Evolutionary conservation across 2,329 filamentous ascomycete genomes (phyloP), one percentile per base, ranked within the genome.

Genomic region (Clarireedia sp.): DNA sequence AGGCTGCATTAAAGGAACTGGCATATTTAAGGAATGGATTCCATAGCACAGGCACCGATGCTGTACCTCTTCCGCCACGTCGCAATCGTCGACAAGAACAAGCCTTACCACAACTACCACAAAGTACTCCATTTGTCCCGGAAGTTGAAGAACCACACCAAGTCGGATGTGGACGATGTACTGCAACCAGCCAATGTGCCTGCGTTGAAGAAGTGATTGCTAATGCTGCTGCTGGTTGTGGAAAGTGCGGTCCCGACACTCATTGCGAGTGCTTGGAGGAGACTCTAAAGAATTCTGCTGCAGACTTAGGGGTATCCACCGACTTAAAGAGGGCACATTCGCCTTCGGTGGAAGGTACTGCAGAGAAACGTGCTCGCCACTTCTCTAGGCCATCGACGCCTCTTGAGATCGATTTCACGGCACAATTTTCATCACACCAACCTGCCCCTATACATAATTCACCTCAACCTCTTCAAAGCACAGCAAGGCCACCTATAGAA

Each of bases 391-490:
- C 72, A 23, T 63, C 61, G 24, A 63, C 64, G 5, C 72, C 76
- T 53, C 78, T 83, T 60, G 88, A 90, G 71, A 85, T 85, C 46
- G 87, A 91, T 67, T 90, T 90, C 63, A 90, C 87, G 5, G 71
- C 78, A 59, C 78, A 82, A 62, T 87, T 87, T 66, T 74, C 79
- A 54, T 73, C 75, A 66, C 45, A 33, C 6, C 54, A 19, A 21
- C 57, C 50, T 63, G 67, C 62, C 51, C 60, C 61, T 59, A 58
- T 55, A 57, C 33, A 57, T 60, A 16, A 50, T 55, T 38, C 37
- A 44, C 49, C 52, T 17, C 44, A 24, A 41, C 45, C 52, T 41
- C 44, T 38, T 26, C 33, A 61, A 47, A 61, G 60, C 40, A 65
- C 61, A 60, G 70, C 67, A 62, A 56, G 66, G 62, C 2, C 29